Percentiles rank a stretch among this genome's conserved stretches.
Evolutionary conservation across 1,139 yeast genomes (phyloP).

Genomic region (Wickerhamomyces sp.): DNA sequence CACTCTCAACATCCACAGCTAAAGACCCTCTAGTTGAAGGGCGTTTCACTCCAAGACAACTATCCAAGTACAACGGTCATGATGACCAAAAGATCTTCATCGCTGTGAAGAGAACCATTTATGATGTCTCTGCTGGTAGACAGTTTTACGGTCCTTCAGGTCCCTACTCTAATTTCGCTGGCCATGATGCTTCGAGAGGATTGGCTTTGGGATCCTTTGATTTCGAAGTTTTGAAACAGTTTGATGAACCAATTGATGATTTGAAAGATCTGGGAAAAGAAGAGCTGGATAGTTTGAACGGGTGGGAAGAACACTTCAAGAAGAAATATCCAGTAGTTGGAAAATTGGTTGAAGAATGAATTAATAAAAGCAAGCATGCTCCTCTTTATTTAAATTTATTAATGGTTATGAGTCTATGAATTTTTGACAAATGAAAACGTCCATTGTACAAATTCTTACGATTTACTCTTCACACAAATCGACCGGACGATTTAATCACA

Average conservation of each 20-base stretch:
- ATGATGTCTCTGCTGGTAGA: conserved; percentile 77
- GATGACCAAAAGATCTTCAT: conserved; percentile 75
- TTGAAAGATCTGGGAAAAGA: conserved; percentile 54
- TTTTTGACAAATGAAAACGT: not conserved
- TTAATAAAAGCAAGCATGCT: not conserved
- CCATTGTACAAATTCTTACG: too few relatives aligned
- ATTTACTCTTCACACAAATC: not conserved
- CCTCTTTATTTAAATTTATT: not conserved
- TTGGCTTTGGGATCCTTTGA: conserved; percentile 79
- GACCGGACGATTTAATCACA: not conserved
- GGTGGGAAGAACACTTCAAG: conserved; percentile 83
- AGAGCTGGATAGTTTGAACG: conserved; percentile 67
- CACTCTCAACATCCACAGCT: conserved; percentile 8
- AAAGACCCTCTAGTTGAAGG: conserved; percentile 65
- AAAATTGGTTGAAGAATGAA: conserved; percentile 32
- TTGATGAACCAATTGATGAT: conserved; percentile 70
- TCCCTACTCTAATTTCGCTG: conserved; percentile 93
- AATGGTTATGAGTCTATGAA: not conserved
- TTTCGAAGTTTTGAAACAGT: conserved; percentile 18
- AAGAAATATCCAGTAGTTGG: conserved; percentile 76
- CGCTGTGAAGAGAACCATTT: conserved; percentile 81
- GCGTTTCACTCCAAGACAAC: conserved; percentile 71
- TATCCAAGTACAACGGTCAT: conserved; percentile 74
- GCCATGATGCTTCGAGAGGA: conserved; percentile 94
- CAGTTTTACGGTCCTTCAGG: conserved; percentile 96